Evolutionary conservation across 78 protist genomes (phyloP), one percentile per base, ranked within the genome.

Genomic region (Tieghemostelium lacteum): DNA sequence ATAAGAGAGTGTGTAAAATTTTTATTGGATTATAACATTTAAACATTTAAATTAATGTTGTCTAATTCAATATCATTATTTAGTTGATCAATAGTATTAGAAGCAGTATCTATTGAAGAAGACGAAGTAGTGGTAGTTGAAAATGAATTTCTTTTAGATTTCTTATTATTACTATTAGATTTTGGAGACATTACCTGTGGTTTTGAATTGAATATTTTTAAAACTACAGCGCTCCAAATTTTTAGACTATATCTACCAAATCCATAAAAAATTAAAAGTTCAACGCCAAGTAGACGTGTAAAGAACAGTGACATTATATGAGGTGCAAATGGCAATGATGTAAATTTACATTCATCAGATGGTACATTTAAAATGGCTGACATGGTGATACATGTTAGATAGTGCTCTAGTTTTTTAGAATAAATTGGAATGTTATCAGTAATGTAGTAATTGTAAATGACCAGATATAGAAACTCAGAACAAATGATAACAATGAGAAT

Each of bases 181-280:
- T n/a, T n/a, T n/a, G n/a, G n/a, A n/a, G n/a, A n/a, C n/a, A n/a
- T n/a, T n/a, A n/a, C n/a, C n/a, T n/a, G n/a, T n/a, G n/a, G n/a
- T n/a, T n/a, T n/a, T n/a, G n/a, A n/a, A n/a, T n/a, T n/a, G n/a
- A n/a, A n/a, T n/a, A n/a, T n/a, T n/a, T n/a, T n/a, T n/a, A n/a
- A n/a, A n/a, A n/a, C n/a, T n/a, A n/a, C n/a, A n/a, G n/a, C n/a
- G n/a, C 24, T 67, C 88, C 88, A 78, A 26, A 78, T 78, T 37
- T 57, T 64, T 67, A 42, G 64, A 4, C 69, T 69, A 24, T 63
- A 58, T 26, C 26, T 65, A 1, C 62, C 58, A 16, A 66, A 69
- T 0, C 76, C 91, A 60, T 58, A 83, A 36, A 83, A 83, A 10
- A 83, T 10, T 8, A 83, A 33, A 1, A 28, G 29, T n/a, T 83